Evolutionary conservation across 2,329 filamentous ascomycete species (phyloP), one percentile per base, ranked within the genome.

Genomic region (Fusarium nygamai): DNA sequence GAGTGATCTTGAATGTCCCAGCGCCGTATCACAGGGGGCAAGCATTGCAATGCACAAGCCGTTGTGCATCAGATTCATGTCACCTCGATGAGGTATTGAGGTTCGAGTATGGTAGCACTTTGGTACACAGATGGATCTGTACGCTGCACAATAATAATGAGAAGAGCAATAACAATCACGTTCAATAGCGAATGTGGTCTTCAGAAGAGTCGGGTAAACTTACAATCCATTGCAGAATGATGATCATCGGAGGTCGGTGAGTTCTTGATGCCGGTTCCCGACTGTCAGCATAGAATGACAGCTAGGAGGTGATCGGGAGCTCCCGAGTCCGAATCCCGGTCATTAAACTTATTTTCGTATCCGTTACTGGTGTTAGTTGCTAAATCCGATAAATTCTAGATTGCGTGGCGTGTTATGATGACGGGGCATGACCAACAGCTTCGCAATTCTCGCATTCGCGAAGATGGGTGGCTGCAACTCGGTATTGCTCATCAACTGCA

Each of bases 41-140:
- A 56, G 47, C 64, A 72, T 69, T 46, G 56, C 53, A 57, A 64
- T 31, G 46, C 64, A 76, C 71, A 65, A 50, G 44, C 57, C 54
- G 60, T 54, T 62, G 57, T 71, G 73, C 67, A 61, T 61, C 73
- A 47, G 62, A 48, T 63, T 51, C 48, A 69, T 74, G 60, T 63
- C 73, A 72, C 58, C 58, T 74, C 73, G 61, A 76, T 70, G 61
- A 74, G 74, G 71, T 60, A 74, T 74, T 70, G 64, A 72, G 64
- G 71, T 60, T 74, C 73, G 67, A 69, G 64, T 69, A 74, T 69
- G 29, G 69, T 68, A 33, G 50, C 54, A 71, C 62, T 58, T 47
- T 48, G 46, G 44, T 51, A 56, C 46, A 61, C 53, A 58, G 34
- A 62, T 56, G 43, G 29, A 43, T 48, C n/a, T 67, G 51, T 36